Evolutionary conservation across 441 rosid species (phyloP).

Genomic region (Adansonia madagascariensis): DNA sequence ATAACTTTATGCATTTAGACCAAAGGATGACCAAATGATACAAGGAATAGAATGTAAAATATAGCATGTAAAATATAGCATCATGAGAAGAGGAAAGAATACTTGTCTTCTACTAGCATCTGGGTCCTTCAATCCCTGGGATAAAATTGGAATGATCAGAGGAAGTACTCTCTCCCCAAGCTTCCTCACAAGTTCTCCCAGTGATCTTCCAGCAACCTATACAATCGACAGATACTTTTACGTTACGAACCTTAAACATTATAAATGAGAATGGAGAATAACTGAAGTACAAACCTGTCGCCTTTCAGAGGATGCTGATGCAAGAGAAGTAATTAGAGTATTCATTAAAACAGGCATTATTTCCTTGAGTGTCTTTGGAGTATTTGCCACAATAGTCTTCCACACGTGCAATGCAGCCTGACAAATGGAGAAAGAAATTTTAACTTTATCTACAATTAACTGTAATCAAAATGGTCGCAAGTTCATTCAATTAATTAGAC

Average conservation of each 20-base stretch:
- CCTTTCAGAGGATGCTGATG: slow-evolving; percentile 95
- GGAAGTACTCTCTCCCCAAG: slow-evolving; percentile 99
- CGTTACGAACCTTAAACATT: neutral
- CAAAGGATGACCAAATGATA: neutral
- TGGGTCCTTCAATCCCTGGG: slow-evolving; percentile 80
- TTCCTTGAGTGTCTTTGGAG: slow-evolving; percentile 98
- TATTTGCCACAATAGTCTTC: slow-evolving; percentile 99
- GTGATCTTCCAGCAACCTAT: slow-evolving; percentile 94
- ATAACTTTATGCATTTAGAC: neutral
- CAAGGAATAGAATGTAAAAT: neutral
- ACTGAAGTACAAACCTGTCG: slow-evolving; percentile 71
- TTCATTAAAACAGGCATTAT: slow-evolving; percentile 97
- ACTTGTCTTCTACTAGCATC: slow-evolving; percentile 95
- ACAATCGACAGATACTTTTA: slow-evolving; percentile 19
- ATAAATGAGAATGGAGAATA: slow-evolving; percentile 1
- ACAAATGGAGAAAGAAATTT: slow-evolving; percentile 23
- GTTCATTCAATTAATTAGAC: slow-evolving; percentile 12
- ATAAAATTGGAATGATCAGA: slow-evolving; percentile 89
- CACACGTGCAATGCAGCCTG: slow-evolving; percentile 99
- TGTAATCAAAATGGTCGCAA: slow-evolving; percentile 13
- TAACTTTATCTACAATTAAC: neutral
- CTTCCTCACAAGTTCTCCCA: slow-evolving; percentile 99
- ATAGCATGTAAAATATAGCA: neutral
- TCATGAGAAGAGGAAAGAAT: slow-evolving; percentile 29
- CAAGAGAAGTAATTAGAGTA: slow-evolving; percentile 90